Evolutionary conservation across 2,329 filamentous ascomycete species (phyloP).

Genomic region (Rutstroemia sp.): DNA sequence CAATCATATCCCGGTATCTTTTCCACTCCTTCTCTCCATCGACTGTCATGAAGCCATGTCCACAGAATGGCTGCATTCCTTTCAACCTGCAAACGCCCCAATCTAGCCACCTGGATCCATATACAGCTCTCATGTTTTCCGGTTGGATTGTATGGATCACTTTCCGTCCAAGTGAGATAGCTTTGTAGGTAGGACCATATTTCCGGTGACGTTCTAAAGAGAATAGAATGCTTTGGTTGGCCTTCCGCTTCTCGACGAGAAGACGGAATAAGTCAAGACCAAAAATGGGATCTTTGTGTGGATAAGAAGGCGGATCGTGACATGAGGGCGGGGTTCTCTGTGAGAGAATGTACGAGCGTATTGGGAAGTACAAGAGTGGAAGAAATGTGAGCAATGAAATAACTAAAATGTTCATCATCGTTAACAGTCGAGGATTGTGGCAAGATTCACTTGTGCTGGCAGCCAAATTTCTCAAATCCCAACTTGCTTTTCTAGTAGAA

Average conservation of each 20-base stretch:
- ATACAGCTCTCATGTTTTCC: not conserved
- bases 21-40: conserved; percentile 2
- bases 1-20: not conserved
- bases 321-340: too few species aligned
- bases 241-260: not conserved
- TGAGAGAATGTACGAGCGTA: too few species aligned
- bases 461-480: too few species aligned
- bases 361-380: too few species aligned
- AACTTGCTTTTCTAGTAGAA: too few species aligned
- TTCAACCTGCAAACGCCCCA: not conserved
- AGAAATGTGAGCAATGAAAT: too few species aligned
- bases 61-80: conserved; percentile 2
- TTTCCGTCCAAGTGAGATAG: not conserved
- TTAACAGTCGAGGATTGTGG: too few species aligned
- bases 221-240: not conserved
- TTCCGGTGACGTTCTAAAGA: not conserved
- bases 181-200: not conserved
- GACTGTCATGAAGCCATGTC: conserved; percentile 1
- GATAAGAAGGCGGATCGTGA: not conserved
- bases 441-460: too few species aligned
- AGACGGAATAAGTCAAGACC: conserved; percentile 1
- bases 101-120: not conserved
- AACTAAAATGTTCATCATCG: too few species aligned
- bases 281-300: not conserved
- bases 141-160: not conserved